A percentile compares a stretch with the other conserved stretches of the same genome.
phyloP scores from a whole-genome alignment of 176 grass and related monocot genomes.

The Tillandsia leiboldiana region DNA sequence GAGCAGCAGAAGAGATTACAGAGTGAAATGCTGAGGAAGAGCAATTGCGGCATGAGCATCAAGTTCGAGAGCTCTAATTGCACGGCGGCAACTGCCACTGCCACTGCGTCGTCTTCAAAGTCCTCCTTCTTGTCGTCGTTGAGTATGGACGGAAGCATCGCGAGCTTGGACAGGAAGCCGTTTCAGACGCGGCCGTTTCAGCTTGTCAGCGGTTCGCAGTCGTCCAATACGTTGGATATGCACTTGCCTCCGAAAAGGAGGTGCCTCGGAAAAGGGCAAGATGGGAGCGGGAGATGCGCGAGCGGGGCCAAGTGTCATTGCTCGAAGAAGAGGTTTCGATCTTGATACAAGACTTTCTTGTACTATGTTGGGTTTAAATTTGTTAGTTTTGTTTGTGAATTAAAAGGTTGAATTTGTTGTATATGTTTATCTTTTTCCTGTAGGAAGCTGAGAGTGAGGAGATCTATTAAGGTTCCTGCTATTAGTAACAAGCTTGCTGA shows the following conservation, averaged over 20 bases:
- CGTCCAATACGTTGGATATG: constrained; percentile 48
- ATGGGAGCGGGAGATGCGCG: constrained; percentile 54
- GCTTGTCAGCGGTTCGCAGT: constrained; percentile 55
- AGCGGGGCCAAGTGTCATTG: constrained; percentile 70
- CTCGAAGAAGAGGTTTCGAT: constrained; percentile 83
- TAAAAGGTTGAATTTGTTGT: neutral
- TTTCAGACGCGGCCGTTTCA: constrained; percentile 34
- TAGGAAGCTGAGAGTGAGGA: constrained; percentile 85
- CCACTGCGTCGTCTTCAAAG: constrained; percentile 47
- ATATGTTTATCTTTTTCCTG: constrained; percentile 6
- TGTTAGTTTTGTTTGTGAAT: neutral
- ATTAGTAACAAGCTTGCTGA: constrained; percentile 92
- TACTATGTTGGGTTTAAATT: neutral
- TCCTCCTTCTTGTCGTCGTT: constrained; percentile 74
- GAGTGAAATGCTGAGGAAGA: constrained; percentile 57
- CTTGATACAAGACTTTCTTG: neutral
- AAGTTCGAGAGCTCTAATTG: constrained; percentile 81
- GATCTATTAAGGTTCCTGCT: constrained; percentile 94
- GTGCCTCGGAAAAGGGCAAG: constrained; percentile 48
- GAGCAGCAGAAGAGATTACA: constrained; percentile 89
- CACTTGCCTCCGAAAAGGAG: constrained; percentile 48
- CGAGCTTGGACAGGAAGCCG: constrained; percentile 50
- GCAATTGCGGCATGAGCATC: constrained; percentile 21
- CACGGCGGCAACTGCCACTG: constrained; percentile 42
- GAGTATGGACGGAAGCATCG: constrained; percentile 83